These are phyloP conservation scores for Auricularia heimuer DNA, from an alignment of 768 basidiomycete species.

Conservation along the genomic window DNA sequence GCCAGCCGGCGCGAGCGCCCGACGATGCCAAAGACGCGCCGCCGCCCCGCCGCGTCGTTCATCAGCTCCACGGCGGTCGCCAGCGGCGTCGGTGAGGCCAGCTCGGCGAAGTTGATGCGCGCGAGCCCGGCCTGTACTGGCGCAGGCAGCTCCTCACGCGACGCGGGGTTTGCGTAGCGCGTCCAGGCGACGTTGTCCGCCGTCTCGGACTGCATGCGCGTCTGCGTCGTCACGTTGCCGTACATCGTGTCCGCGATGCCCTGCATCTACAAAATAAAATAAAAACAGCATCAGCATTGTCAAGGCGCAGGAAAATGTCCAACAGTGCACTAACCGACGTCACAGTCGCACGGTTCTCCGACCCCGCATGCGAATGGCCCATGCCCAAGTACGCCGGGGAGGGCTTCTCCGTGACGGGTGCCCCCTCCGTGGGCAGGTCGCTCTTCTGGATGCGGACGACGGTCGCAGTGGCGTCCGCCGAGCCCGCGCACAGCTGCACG, in stretches of 20 bases:
- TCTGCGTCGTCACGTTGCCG: constrained; percentile 51
- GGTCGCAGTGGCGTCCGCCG: constrained; percentile 58
- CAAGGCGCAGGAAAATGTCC: background rate
- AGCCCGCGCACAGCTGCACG: constrained; percentile 63
- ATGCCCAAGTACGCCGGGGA: constrained; percentile 22
- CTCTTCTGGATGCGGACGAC: constrained; percentile 55
- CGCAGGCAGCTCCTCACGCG: constrained; percentile 2
- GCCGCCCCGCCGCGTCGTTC: constrained; percentile 12
- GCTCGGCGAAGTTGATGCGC: constrained; percentile 23
- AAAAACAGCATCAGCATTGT: background rate
- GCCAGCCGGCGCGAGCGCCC: constrained; percentile 72
- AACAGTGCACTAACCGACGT: constrained; percentile 33
- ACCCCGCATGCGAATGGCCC: constrained; percentile 12
- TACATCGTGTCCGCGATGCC: constrained; percentile 64
- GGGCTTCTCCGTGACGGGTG: constrained; percentile 15
- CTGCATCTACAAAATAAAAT: constrained; percentile 10
- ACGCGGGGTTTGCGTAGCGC: constrained; percentile 37
- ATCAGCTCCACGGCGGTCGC: constrained; percentile 10
- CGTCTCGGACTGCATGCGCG: constrained; percentile 65
- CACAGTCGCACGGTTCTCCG: constrained; percentile 30
- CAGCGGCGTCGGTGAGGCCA: constrained; percentile 19
- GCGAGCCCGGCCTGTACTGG: constrained; percentile 13
- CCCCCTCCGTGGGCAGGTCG: constrained; percentile 21
- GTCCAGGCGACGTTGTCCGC: constrained; percentile 76
- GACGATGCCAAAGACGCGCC: constrained; percentile 49